Percentiles rank a stretch among this genome's conserved stretches.
Evolutionary conservation across 2,329 filamentous ascomycete species (phyloP).

Genomic region (Penicillium sp.): DNA sequence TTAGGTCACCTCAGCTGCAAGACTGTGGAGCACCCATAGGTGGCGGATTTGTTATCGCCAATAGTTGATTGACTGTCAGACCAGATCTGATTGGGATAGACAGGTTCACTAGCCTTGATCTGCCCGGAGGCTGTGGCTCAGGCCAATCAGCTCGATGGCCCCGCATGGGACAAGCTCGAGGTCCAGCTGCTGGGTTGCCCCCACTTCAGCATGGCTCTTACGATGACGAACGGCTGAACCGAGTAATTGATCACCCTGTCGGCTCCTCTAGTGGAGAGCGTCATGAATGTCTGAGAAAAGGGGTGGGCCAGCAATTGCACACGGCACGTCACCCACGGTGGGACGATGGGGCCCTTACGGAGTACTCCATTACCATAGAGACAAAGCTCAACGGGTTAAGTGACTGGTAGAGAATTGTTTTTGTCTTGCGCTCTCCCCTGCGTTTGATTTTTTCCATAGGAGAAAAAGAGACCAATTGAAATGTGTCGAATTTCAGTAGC

Average conservation of each 20-base stretch:
- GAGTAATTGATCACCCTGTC: conserved; percentile 21
- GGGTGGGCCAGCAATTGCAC: conserved; percentile 15
- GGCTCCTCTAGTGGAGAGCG: conserved; percentile 3
- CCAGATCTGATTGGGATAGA: conserved; percentile 18
- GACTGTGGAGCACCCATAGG: conserved; percentile 22
- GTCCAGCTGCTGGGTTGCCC: conserved; percentile 4
- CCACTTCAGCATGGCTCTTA: conserved; percentile 6
- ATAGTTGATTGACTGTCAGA: conserved; percentile 25
- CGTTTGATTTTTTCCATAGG: neutral
- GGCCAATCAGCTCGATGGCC: conserved; percentile 14
- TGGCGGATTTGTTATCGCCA: conserved; percentile 29
- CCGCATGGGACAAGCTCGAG: conserved; percentile 23
- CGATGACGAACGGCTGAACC: conserved; percentile 9
- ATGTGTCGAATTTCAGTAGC: conserved; percentile 10
- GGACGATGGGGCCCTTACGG: neutral
- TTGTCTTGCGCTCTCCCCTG: neutral
- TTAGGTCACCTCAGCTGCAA: conserved; percentile 21
- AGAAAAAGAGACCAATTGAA: neutral
- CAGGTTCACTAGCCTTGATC: conserved; percentile 19
- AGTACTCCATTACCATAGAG: neutral
- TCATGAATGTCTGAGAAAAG: conserved; percentile 9
- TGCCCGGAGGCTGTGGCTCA: conserved; percentile 10
- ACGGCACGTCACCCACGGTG: conserved; percentile 3
- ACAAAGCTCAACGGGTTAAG: neutral
- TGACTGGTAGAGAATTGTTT: neutral